phyloP scores from a whole-genome alignment of 768 basidiomycete species.

The Lactarius hengduanensis region DNA sequence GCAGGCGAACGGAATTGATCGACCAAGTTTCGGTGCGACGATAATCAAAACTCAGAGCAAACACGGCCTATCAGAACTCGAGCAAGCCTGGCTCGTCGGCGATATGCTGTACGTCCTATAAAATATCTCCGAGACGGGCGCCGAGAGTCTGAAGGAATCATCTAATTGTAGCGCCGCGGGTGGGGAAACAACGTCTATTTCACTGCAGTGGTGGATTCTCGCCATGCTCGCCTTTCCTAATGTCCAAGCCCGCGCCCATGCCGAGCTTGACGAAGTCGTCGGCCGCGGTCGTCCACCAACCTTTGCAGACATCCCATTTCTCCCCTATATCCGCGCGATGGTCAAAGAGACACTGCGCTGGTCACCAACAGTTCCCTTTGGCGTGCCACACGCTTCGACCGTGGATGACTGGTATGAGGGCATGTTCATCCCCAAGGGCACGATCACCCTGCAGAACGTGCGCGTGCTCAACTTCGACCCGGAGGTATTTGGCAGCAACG shows the following conservation, averaged over 20 bases:
- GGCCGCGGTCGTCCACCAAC: constrained; percentile 38
- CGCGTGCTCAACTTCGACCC: not conserved
- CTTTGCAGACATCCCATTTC: constrained; percentile 33
- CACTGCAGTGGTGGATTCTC: constrained; percentile 39
- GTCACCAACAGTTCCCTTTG: constrained; percentile 31
- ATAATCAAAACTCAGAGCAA: constrained; percentile 16
- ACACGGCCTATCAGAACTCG: constrained; percentile 10
- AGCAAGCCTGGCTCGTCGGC: constrained; percentile 24
- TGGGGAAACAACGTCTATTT: constrained; percentile 17
- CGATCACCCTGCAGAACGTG: not conserved
- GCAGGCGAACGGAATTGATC: constrained; percentile 10
- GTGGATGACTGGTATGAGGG: constrained; percentile 22
- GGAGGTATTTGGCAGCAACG: not conserved
- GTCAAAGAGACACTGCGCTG: constrained; percentile 37
- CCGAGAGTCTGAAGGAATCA: not conserved
- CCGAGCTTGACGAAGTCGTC: constrained; percentile 43
- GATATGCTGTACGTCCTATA: constrained; percentile 20
- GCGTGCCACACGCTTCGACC: constrained; percentile 8
- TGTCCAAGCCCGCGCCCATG: constrained; percentile 39
- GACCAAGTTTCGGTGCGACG: constrained; percentile 8
- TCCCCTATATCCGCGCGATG: constrained; percentile 42
- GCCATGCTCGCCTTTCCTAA: constrained; percentile 42
- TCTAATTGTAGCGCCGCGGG: not conserved
- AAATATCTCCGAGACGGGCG: not conserved
- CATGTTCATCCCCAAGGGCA: constrained; percentile 24